Evolutionary conservation across 2,329 filamentous ascomycete genomes (phyloP), one percentile per base, ranked within the genome.

Genomic region (Aspergillus persii): DNA sequence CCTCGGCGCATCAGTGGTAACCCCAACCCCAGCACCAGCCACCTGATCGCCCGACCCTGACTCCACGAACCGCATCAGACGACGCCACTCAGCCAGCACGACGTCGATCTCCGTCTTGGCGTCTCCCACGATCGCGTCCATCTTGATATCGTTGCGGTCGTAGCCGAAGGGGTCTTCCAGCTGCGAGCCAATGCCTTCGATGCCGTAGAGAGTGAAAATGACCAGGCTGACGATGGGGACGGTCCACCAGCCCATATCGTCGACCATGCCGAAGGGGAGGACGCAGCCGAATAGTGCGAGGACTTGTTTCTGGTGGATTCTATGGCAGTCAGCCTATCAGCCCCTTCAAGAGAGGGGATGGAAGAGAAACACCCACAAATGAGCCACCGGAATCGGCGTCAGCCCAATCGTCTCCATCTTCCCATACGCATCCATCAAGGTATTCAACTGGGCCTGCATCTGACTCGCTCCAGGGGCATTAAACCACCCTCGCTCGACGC

Each of bases 111-210:
- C 86, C 44, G 78, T 78, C 60, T 83, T 75, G 48, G 84, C 77
- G 68, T 89, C 86, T 63, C 86, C 84, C 2, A 85, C 83, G 53
- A 88, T 83, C 3, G 84, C 84, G 69, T 88, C 86, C 81, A 88
- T 86, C 68, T 87, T 87, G 72, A 89, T 88, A 68, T 88, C 86
- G 58, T 87, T 87, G 67, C 82, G 80, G 63, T 87, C 86, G 57
- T 86, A 86, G 2, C 86, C 86, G 68, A 89, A 88, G 1, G 86
- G 86, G 68, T 89, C 86, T 68, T 89, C 86, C 1, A 88, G 75
- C 70, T 87, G 85, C 3, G 80, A 81, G 9, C 84, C 86, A 56
- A 88, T 88, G 1, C 84, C 85, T 61, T 86, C 84, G 29, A 86
- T 86, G 0, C 84, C 85, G 61, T 89, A 88, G 2, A 88, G 74